Evolutionary conservation across 192 early-diverging fungal species (phyloP), one percentile per base, ranked within the genome.

Genomic region (Podila epigama): DNA sequence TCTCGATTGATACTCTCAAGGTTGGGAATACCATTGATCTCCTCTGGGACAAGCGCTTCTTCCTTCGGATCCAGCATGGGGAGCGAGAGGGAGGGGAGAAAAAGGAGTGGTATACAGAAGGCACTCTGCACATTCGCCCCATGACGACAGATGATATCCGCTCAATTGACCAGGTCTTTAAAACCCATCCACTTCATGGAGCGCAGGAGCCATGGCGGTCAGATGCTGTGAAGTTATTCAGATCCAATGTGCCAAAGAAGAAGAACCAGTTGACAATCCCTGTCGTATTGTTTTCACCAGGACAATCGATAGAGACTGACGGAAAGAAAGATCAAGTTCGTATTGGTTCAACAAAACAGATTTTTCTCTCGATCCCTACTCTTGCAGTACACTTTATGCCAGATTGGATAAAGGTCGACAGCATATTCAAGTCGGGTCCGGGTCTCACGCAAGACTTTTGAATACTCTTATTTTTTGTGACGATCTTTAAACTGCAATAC

Each of bases 31-130:
- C 12, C 3, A 28, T 58, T 5, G 61, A 68, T 22, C 4, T 77
- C n/a, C 54, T 77, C 4, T 77, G 73, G 73, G 66, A 77, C 40
- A 60, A 64, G 11, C 60, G 73, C 0, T 77, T 60, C 39, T 77
- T 77, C 33, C 31, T 77, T 39, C 54, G 52, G 16, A 56, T 75
- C n/a, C 32, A 51, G 2, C 9, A 7, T 3, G 4, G 15, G 8
- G 8, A 28, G 12, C 3, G 13, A 28, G 18, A 13, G 13, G n/a
- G 22, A 12, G 22, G 27, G 28, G 5, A 4, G 27, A 33, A 51
- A 18, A 6, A 16, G 36, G 16, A 41, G 58, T 41, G 13, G 22
- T 32, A 11, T 18, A 7, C 16, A n/a, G 37, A n/a, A 29, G 27
- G n/a, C 8, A 6, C 22, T 1, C 29, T 63, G 8, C 34, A 3